These are phyloP conservation scores for Linanthus parryae DNA, from an alignment of 148 eudicot species.

Conservation along the genomic window DNA sequence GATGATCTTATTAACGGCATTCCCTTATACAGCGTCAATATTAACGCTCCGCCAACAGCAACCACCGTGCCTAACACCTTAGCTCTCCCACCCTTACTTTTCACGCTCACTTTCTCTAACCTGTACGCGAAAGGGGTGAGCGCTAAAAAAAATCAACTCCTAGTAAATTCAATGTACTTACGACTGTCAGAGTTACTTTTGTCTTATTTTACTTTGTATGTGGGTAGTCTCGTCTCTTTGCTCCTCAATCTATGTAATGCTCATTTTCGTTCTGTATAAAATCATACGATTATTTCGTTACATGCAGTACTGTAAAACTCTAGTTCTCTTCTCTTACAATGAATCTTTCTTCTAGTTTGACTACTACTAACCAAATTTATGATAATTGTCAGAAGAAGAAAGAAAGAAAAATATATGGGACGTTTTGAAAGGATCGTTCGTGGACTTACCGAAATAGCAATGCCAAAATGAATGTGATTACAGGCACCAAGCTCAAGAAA, in stretches of 20 bases:
- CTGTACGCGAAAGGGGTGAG: too few species aligned
- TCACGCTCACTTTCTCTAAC: conserved; percentile 55
- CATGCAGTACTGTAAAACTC: neutral
- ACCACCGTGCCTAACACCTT: conserved; percentile 49
- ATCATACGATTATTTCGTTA: too few species aligned
- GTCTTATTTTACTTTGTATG: too few species aligned
- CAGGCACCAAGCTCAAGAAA: conserved; percentile 2
- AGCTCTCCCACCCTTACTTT: conserved; percentile 49
- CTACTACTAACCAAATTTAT: too few species aligned
- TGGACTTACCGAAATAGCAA: neutral
- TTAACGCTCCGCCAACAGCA: conserved; percentile 44
- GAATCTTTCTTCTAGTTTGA: neutral
- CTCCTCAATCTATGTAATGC: too few species aligned
- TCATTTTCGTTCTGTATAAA: too few species aligned
- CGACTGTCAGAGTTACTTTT: too few species aligned
- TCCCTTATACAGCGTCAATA: conserved; percentile 58
- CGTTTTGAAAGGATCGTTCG: neutral
- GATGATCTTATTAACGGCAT: conserved; percentile 31
- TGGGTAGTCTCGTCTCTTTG: too few species aligned
- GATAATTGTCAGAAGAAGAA: neutral
- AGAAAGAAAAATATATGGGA: neutral
- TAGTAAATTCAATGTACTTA: too few species aligned
- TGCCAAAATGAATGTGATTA: neutral
- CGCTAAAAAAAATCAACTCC: too few species aligned
- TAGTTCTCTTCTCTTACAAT: too few species aligned